phyloP scores from a whole-genome alignment of 2,329 filamentous ascomycete species.

The Diaporthe velutina region DNA sequence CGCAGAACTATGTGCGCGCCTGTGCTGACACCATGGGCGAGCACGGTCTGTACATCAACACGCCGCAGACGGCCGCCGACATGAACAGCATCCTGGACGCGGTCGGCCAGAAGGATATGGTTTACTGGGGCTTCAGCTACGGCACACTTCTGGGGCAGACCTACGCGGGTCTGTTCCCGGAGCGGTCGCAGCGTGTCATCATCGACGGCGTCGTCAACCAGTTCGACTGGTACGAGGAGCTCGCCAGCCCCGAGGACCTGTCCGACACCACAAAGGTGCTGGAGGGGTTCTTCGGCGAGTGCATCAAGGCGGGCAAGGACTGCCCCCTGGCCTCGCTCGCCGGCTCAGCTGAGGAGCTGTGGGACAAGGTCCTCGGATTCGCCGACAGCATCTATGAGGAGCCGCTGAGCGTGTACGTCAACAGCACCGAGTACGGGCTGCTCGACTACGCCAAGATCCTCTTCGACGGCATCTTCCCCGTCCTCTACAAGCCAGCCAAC shows the following conservation, averaged over 20 bases:
- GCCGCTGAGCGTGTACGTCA: slow-evolving; percentile 58
- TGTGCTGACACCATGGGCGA: slow-evolving; percentile 60
- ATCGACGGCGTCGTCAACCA: slow-evolving; percentile 52
- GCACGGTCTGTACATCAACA: slow-evolving; percentile 60
- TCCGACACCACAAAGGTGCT: slow-evolving; percentile 59
- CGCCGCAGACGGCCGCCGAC: slow-evolving; percentile 63
- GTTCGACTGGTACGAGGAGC: slow-evolving; percentile 56
- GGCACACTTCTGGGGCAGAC: slow-evolving; percentile 56
- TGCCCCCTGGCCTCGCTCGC: slow-evolving; percentile 57
- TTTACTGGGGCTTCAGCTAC: slow-evolving; percentile 57
- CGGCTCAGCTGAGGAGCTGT: slow-evolving; percentile 51
- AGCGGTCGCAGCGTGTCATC: slow-evolving; percentile 51
- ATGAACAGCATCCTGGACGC: slow-evolving; percentile 64
- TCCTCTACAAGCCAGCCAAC: slow-evolving; percentile 53
- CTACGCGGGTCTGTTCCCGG: slow-evolving; percentile 54
- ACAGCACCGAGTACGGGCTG: slow-evolving; percentile 54
- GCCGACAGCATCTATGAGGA: slow-evolving; percentile 51
- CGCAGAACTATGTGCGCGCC: slow-evolving; percentile 54
- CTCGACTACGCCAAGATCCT: slow-evolving; percentile 53
- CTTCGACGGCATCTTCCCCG: slow-evolving; percentile 53
- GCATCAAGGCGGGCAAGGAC: slow-evolving; percentile 60
- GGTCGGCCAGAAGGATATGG: slow-evolving; percentile 53
- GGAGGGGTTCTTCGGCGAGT: slow-evolving; percentile 58
- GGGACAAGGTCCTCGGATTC: slow-evolving; percentile 49
- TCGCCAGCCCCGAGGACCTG: slow-evolving; percentile 53